Conservation (phyloP, 2,329 filamentous ascomycete species). For the Colletotrichum shisoi region DNA sequence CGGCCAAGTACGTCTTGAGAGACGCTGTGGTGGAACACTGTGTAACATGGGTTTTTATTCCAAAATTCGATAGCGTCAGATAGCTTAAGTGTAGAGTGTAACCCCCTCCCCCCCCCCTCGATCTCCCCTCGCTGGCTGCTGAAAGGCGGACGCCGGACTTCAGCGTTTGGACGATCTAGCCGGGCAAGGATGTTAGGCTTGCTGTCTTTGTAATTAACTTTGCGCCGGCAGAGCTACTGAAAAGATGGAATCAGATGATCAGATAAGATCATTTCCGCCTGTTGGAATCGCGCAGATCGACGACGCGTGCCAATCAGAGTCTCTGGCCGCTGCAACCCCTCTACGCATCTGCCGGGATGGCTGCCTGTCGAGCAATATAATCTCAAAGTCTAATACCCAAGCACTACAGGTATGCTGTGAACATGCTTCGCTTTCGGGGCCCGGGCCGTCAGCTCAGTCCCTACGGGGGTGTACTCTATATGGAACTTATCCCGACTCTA, state of each 20-base stretch:
- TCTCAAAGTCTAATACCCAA: neutral
- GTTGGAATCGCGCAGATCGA: constrained; percentile 2
- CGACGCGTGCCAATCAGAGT: constrained; percentile 2
- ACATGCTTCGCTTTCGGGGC: neutral
- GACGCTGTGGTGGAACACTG: neutral
- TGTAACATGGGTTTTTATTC: constrained; percentile 7
- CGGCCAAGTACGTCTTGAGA: neutral
- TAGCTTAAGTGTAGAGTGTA: constrained; percentile 12
- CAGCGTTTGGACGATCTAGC: constrained; percentile 7
- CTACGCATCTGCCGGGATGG: neutral
- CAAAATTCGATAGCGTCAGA: constrained; percentile 17
- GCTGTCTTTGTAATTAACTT: neutral
- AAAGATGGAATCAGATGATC: constrained; percentile 12
- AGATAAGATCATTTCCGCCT: constrained; percentile 20
- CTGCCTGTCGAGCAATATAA: neutral
- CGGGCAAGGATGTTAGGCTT: neutral
- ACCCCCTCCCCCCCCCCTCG: neutral
- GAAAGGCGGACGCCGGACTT: neutral
- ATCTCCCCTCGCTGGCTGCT: neutral
- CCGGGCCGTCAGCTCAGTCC: no score
- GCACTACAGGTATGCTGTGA: neutral
- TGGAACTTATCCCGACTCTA: no score
- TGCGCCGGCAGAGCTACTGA: neutral
- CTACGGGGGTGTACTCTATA: no score
- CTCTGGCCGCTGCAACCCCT: neutral